Evolutionary conservation across 805 yeast species (phyloP).

Genomic region (Saccharomycodes ludwigii): DNA sequence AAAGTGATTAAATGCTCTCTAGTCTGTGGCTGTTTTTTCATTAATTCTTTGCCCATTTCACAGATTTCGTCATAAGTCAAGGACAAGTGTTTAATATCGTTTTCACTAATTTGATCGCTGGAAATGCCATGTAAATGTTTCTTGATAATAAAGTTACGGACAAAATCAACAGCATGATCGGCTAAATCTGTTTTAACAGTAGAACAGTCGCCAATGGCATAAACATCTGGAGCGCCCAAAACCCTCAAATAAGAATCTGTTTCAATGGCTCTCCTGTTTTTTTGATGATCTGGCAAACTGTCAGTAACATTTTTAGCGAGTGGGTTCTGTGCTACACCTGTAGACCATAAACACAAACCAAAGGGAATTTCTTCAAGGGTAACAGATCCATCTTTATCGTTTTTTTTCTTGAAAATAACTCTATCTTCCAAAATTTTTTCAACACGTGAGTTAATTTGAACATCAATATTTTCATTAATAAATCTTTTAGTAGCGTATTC

Average conservation of each 20-base stretch:
- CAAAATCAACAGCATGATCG: slow-evolving; percentile 39
- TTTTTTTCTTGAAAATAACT: slow-evolving; percentile 45
- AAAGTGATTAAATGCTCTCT: slow-evolving; percentile 40
- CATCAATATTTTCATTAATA: slow-evolving; percentile 48
- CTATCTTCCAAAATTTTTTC: slow-evolving; percentile 41
- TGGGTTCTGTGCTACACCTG: slow-evolving; percentile 60
- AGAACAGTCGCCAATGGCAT: slow-evolving; percentile 64
- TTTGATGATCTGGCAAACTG: slow-evolving; percentile 35
- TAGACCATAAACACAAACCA: slow-evolving; percentile 65
- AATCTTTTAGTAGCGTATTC: slow-evolving; percentile 55
- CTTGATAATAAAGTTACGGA: slow-evolving; percentile 31
- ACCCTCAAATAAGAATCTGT: slow-evolving; percentile 65
- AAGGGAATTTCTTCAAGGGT: slow-evolving; percentile 41
- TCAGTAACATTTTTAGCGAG: slow-evolving; percentile 43
- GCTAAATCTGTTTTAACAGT: slow-evolving; percentile 51
- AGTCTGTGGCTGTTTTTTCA: slow-evolving; percentile 44
- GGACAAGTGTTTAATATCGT: slow-evolving; percentile 36
- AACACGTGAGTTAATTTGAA: slow-evolving; percentile 53
- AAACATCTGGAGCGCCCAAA: slow-evolving; percentile 57
- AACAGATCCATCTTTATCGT: slow-evolving; percentile 24
- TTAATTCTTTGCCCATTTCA: slow-evolving; percentile 35
- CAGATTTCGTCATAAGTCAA: slow-evolving; percentile 36
- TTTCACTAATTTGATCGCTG: slow-evolving; percentile 31
- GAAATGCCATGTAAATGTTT: slow-evolving; percentile 25
- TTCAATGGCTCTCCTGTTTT: slow-evolving; percentile 59